Evolutionary conservation across 2,329 filamentous ascomycete genomes (phyloP).

Genomic region (Xylaria sp.): DNA sequence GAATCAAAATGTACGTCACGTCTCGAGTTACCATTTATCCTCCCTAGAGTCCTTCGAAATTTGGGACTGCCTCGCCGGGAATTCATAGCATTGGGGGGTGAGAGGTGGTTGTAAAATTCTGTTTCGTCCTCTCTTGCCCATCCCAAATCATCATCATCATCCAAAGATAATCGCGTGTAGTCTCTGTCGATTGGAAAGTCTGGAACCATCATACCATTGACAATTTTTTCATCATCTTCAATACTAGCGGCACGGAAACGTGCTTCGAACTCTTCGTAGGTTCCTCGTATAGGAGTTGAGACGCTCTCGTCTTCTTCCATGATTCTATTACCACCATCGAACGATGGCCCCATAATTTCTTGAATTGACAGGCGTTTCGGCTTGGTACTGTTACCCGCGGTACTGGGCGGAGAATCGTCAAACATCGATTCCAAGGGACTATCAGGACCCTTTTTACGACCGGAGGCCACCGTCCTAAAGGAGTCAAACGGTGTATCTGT

Average conservation of each 20-base stretch:
- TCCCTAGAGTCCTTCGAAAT: constrained; percentile 64
- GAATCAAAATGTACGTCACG: constrained; percentile 52
- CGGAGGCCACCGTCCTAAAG: constrained; percentile 75
- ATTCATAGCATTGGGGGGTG: constrained; percentile 68
- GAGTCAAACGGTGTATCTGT: constrained; percentile 84
- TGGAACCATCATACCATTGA: constrained; percentile 44
- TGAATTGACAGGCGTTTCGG: constrained; percentile 68
- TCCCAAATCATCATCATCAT: constrained; percentile 72
- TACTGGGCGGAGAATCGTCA: constrained; percentile 77
- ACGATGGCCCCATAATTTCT: constrained; percentile 66
- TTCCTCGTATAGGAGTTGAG: constrained; percentile 61
- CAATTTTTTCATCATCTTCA: constrained; percentile 42
- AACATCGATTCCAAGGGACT: constrained; percentile 83
- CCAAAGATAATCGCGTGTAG: constrained; percentile 65
- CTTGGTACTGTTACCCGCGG: constrained; percentile 61
- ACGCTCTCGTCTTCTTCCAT: constrained; percentile 71
- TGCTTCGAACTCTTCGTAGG: constrained; percentile 49
- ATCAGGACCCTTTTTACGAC: constrained; percentile 72
- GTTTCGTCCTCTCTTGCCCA: constrained; percentile 70
- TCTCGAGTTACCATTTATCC: constrained; percentile 61
- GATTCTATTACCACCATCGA: constrained; percentile 67
- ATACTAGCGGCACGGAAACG: constrained; percentile 42
- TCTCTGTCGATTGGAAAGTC: constrained; percentile 55
- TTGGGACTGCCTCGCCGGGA: constrained; percentile 64
- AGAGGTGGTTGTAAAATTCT: constrained; percentile 65